Conservation (phyloP, 441 rosid genomes). For the Rhodomyrtus psidioides region DNA sequence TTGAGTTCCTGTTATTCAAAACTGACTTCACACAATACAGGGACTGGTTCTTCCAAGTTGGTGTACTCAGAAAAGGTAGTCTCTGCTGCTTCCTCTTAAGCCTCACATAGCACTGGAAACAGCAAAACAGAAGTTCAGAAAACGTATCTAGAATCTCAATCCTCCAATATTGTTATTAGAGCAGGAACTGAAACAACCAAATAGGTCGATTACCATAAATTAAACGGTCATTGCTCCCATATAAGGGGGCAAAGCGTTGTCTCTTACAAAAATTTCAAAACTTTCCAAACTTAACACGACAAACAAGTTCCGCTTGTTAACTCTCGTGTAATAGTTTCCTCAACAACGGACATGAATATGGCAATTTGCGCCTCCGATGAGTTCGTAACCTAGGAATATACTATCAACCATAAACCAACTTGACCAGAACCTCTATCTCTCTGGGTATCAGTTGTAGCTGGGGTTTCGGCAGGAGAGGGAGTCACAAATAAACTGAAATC, state of each 20-base stretch:
- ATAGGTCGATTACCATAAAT: neutral
- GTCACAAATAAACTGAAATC: neutral
- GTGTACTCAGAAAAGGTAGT: constrained; percentile 4
- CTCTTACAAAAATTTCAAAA: neutral
- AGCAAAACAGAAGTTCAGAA: constrained; percentile 11
- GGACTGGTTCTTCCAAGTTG: constrained; percentile 13
- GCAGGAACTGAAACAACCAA: neutral
- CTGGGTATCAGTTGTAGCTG: neutral
- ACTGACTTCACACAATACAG: constrained; percentile 24
- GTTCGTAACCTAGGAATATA: neutral
- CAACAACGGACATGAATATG: neutral
- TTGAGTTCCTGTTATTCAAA: constrained; percentile 25
- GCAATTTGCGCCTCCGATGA: neutral
- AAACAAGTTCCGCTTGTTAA: neutral
- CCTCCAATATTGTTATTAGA: neutral
- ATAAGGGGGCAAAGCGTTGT: neutral
- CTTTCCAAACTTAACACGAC: neutral
- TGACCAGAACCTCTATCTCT: neutral
- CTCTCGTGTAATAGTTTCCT: neutral
- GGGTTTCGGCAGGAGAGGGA: neutral
- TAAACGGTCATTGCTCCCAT: neutral
- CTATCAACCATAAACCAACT: neutral
- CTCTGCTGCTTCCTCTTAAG: constrained; percentile 29
- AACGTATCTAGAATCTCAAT: neutral
- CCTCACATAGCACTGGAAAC: constrained; percentile 23